Conservation (phyloP, 2,329 filamentous ascomycete genomes). For the Achaetomium macrosporum region DNA sequence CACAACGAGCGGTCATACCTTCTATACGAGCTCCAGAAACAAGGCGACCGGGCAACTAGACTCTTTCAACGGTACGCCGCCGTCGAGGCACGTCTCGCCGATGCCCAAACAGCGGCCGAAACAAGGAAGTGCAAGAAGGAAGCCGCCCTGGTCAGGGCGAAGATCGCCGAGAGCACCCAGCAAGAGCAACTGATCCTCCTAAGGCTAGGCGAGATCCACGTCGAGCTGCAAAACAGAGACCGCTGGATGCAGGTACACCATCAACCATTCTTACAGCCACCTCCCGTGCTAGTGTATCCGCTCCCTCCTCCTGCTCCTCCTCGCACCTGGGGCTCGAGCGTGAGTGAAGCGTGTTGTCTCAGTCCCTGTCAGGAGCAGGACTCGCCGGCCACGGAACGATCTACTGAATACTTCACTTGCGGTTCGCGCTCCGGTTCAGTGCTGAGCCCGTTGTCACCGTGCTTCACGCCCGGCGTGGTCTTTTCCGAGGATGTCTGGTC, state of each 20-base stretch:
- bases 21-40: conserved; percentile 34
- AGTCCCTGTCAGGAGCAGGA: not conserved
- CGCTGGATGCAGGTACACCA: conserved; percentile 33
- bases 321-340: not conserved
- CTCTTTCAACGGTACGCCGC: conserved; percentile 36
- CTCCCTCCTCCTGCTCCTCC: not conserved
- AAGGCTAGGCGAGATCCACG: conserved; percentile 44
- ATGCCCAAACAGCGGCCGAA: not conserved
- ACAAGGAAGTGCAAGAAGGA: conserved; percentile 34
- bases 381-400: not conserved
- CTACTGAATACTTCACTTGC: not conserved
- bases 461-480: conserved; percentile 14
- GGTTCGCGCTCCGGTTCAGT: not conserved
- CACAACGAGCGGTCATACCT: conserved; percentile 45
- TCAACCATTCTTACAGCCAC: not conserved
- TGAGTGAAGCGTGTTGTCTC: not conserved
- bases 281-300: not conserved
- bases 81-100: conserved; percentile 30
- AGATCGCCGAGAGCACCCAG: conserved; percentile 39
- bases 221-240: conserved; percentile 43
- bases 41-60: conserved; percentile 33
- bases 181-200: conserved; percentile 42
- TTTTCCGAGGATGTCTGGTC: conserved; percentile 17
- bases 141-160: conserved; percentile 36
- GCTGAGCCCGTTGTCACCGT: conserved; percentile 19